Evolutionary conservation across 2,329 filamentous ascomycete species (phyloP), one percentile per base, ranked within the genome.

Genomic region (Chrysoporthe puriensis): DNA sequence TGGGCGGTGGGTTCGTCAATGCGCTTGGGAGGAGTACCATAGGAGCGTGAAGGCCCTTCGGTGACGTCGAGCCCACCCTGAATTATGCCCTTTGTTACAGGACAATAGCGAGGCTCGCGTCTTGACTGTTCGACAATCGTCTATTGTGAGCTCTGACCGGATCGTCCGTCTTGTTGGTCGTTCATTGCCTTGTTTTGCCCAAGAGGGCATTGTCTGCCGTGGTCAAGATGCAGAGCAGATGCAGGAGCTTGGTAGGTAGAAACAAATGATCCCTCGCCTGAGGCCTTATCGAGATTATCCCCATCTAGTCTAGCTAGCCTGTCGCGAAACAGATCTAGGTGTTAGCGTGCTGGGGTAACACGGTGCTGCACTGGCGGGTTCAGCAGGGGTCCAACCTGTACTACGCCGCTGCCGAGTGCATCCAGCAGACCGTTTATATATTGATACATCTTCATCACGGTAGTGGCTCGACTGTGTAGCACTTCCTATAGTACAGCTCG

Each of bases 221-320:
- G 4, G 50, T 26, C 50, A 42, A 7, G 34, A 43, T 3, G 40
- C n/a, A 60, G n/a, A 14, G 46, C 34, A 58, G 32, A 58, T n/a
- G 16, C 56, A 42, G 6, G 56, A 18, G 34, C 32, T 57, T 57
- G 32, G 54, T 18, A 58, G 32, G 16, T 57, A 26, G 26, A 26
- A 26, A 26, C 13, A 34, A 36, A 62, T 50, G 26, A 7, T 48
- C 21, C 59, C 32, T 48, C 46, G 34, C 60, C 59, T 52, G 43
- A 26, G 6, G 60, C 44, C 60, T 62, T 62, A 62, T 62, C 60
- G 60, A 62, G 60, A 52, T 62, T 62, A 40, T 43, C 60, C 34
- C 60, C 32, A 44, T 42, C 32, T 4, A 34, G 60, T 43, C 21
- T 62, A 62, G 60, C 7, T 40, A 34, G 11, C 46, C 44, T 52